Evolutionary conservation across 2,329 filamentous ascomycete genomes (phyloP), one percentile per base, ranked within the genome.

Genomic region (Cladosporium sp.): DNA sequence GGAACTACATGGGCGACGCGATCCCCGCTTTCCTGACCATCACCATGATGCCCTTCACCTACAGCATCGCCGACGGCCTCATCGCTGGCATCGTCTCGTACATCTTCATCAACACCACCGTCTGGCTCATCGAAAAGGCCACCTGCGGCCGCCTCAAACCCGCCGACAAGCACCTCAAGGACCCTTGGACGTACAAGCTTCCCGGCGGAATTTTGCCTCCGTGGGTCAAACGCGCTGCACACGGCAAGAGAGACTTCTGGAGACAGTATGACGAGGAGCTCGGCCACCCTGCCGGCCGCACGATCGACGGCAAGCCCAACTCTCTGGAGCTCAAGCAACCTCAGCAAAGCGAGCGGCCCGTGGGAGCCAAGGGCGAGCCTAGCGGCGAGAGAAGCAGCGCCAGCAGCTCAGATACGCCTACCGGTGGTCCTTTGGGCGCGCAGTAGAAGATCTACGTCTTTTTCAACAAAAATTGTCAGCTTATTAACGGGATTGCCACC

Each of bases 1-100:
- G 91, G 91, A 80, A 80, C 49, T 95, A 96, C 74, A 80, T 90
- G 61, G 90, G 90, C 55, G 91, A 96, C 71, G 87, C 89, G 1
- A 81, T 95, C 22, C 91, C 91, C 0, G 90, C 91, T 3, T 95
- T 95, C 76, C 78, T 95, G 37, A 92, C 89, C 52, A 88, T 96
- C 63, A 85, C 87, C 59, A 76, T 92, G 61, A 95, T 96, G 91
- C 90, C 91, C 0, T 94, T 95, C 75, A 92, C 89, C 1, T 96
- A 94, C 78, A 90, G 86, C 40, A 94, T 95, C 68, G 89, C 91
- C 12, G 89, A 95, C 69, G 91, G 91, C 50, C 80, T 96, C 15
- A 95, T 95, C 66, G 89, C 84, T 1, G 89, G 90, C 55, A 88
- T 95, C 67, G 80, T 87, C 67, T 85, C 84, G 39, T 95, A 95